Evolutionary conservation across 257 asterid genomes (phyloP).

Genomic region (Solanum megistacrolobum): DNA sequence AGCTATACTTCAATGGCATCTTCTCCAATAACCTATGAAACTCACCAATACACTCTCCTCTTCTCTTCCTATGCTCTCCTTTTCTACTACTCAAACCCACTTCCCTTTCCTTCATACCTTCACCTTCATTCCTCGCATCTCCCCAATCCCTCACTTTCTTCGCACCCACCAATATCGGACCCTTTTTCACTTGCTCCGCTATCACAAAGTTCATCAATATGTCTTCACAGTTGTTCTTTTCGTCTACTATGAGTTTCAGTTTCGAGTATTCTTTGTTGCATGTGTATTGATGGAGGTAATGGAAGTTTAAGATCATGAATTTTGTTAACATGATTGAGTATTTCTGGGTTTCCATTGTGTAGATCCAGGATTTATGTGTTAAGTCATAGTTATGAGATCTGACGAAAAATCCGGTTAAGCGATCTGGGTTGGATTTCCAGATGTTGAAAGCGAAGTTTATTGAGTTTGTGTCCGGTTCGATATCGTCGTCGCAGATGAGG

Average conservation of each 20-base stretch:
- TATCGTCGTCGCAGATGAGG: constrained; percentile 86
- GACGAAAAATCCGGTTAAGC: constrained; percentile 63
- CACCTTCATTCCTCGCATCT: constrained; percentile 76
- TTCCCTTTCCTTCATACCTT: constrained; percentile 30
- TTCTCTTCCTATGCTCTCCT: constrained; percentile 71
- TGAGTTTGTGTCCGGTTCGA: constrained; percentile 43
- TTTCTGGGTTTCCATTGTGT: constrained; percentile 56
- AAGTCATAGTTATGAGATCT: constrained; percentile 79
- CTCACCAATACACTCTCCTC: constrained; percentile 69
- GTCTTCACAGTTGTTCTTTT: constrained; percentile 68
- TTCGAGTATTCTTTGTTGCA: constrained; percentile 26
- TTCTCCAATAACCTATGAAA: constrained; percentile 59
- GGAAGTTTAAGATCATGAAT: constrained; percentile 33
- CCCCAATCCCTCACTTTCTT: constrained; percentile 72
- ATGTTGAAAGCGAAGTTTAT: constrained; percentile 55
- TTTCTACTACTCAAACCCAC: constrained; percentile 78
- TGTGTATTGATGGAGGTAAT: constrained; percentile 48
- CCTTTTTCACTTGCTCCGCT: constrained; percentile 42
- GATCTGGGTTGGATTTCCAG: constrained; percentile 64
- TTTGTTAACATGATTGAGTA: constrained; percentile 78
- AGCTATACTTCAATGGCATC: constrained; percentile 75
- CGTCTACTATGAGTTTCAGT: constrained; percentile 34
- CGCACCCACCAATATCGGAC: constrained; percentile 61
- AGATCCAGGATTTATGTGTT: constrained; percentile 50
- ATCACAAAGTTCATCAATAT: constrained; percentile 77